phyloP scores from a whole-genome alignment of 345 rosid genomes.

The Lagerstroemia speciosa region DNA sequence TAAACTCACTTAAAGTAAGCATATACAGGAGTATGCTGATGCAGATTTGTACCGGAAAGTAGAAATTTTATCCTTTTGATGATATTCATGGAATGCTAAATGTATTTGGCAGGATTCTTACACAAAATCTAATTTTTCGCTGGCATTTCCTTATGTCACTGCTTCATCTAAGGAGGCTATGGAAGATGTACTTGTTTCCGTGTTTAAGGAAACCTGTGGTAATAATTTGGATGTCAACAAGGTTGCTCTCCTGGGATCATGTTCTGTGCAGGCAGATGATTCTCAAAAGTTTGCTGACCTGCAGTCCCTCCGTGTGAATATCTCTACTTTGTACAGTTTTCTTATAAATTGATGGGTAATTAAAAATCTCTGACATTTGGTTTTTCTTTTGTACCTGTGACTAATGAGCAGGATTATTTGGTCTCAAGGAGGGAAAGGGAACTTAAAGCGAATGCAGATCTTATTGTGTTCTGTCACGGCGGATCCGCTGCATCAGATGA shows the following conservation, averaged over 20 bases:
- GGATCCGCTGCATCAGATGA: constrained; percentile 28
- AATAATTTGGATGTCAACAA: constrained; percentile 32
- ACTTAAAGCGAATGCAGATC: constrained; percentile 49
- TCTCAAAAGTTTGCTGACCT: constrained; percentile 52
- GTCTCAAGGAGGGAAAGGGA: constrained; percentile 53
- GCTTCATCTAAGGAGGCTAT: constrained; percentile 64
- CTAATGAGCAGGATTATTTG: constrained; percentile 52
- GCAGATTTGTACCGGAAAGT: neutral
- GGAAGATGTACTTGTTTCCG: constrained; percentile 61
- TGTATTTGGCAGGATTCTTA: constrained; percentile 49
- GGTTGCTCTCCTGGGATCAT: constrained; percentile 66
- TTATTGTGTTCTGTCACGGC: constrained; percentile 64
- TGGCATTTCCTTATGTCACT: constrained; percentile 87
- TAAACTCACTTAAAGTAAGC: constrained; percentile 61
- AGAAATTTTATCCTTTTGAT: neutral
- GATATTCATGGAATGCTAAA: constrained; percentile 2
- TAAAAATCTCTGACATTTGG: neutral
- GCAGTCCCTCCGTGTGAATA: constrained; percentile 53
- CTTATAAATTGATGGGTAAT: neutral
- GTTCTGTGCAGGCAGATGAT: constrained; percentile 51
- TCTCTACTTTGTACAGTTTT: neutral
- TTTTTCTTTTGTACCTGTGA: neutral
- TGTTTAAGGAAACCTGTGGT: constrained; percentile 58
- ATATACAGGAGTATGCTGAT: neutral
- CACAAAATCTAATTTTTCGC: constrained; percentile 62